A percentile compares a stretch with the other conserved stretches of the same genome.
Evolutionary conservation across 2,329 filamentous ascomycete genomes (phyloP).

Genomic region (Botrytis fabae): DNA sequence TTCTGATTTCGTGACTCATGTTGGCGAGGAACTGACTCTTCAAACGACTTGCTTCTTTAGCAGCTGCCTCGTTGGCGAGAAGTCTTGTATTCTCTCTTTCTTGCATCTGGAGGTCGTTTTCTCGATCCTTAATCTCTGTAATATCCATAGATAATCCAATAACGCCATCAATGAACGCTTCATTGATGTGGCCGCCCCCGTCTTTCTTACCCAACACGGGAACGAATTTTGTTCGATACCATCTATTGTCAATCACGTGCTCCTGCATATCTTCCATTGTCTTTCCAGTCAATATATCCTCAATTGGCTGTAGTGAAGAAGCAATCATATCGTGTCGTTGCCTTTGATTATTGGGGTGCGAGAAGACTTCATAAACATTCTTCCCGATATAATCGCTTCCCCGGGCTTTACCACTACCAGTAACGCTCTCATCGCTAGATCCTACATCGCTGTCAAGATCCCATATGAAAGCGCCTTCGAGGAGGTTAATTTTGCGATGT

Average conservation of each 20-base stretch:
- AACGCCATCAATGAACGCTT: slow-evolving; percentile 64
- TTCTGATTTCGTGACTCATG: slow-evolving; percentile 79
- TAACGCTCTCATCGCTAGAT: slow-evolving; percentile 42
- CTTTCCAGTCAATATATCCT: slow-evolving; percentile 63
- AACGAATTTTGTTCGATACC: slow-evolving; percentile 70
- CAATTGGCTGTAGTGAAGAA: slow-evolving; percentile 57
- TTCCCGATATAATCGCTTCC: slow-evolving; percentile 51
- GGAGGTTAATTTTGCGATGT: slow-evolving; percentile 61
- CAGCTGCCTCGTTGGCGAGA: slow-evolving; percentile 72
- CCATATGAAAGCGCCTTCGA: slow-evolving; percentile 68
- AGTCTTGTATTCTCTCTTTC: slow-evolving; percentile 69
- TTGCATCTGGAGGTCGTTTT: slow-evolving; percentile 61
- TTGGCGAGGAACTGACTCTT: slow-evolving; percentile 80
- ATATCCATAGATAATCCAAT: slow-evolving; percentile 81
- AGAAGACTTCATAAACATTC: slow-evolving; percentile 66
- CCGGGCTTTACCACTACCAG: slow-evolving; percentile 26
- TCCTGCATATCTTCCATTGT: slow-evolving; percentile 63
- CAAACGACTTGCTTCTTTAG: slow-evolving; percentile 76
- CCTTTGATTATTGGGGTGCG: slow-evolving; percentile 31
- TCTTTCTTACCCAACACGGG: slow-evolving; percentile 61
- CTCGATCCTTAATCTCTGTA: slow-evolving; percentile 67
- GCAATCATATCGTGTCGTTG: slow-evolving; percentile 37
- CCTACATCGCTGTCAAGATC: slow-evolving; percentile 39
- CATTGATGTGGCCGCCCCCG: slow-evolving; percentile 50
- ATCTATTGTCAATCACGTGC: slow-evolving; percentile 53